These are phyloP conservation scores for Physocladia obscura DNA, from an alignment of 192 early-diverging fungal species.

Conservation along the genomic window DNA sequence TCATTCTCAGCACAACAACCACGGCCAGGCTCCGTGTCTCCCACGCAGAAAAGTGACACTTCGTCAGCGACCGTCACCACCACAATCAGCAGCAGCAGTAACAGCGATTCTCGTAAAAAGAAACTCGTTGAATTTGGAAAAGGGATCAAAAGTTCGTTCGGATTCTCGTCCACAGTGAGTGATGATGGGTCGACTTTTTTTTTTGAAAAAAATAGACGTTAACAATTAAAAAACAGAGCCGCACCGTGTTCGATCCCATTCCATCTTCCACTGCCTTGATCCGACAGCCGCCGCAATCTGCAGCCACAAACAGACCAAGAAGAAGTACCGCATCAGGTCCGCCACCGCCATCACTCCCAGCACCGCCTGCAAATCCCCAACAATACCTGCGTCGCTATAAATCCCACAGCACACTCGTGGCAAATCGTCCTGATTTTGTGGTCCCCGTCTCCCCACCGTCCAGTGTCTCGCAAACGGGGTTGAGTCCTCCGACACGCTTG, in stretches of 20 bases:
- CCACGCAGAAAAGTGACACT: too few relatives aligned
- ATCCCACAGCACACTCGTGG: neutral
- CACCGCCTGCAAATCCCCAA: constrained; percentile 18
- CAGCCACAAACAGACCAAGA: too few relatives aligned
- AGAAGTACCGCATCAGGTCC: too few relatives aligned
- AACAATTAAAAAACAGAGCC: neutral
- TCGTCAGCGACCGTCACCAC: too few relatives aligned
- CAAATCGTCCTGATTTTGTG: constrained; percentile 27
- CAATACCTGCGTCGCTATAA: constrained; percentile 3
- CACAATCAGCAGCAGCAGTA: too few relatives aligned
- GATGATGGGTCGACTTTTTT: neutral
- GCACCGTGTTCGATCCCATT: constrained; percentile 8
- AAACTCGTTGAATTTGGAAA: constrained; percentile 14
- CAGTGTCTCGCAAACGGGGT: constrained; percentile 17
- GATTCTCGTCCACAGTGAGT: too few relatives aligned
- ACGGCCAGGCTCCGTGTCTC: too few relatives aligned
- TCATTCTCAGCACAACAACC: too few relatives aligned
- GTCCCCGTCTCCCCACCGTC: constrained; percentile 26
- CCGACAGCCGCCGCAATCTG: neutral
- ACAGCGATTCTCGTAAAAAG: too few relatives aligned
- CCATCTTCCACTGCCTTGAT: neutral
- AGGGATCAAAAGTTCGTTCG: neutral
- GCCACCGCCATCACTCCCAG: constrained; percentile 2
- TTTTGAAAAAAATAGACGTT: neutral
- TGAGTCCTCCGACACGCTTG: constrained; percentile 10